Conservation (phyloP, 2,329 filamentous ascomycete species). For the Colletotrichum orchidophilum region DNA sequence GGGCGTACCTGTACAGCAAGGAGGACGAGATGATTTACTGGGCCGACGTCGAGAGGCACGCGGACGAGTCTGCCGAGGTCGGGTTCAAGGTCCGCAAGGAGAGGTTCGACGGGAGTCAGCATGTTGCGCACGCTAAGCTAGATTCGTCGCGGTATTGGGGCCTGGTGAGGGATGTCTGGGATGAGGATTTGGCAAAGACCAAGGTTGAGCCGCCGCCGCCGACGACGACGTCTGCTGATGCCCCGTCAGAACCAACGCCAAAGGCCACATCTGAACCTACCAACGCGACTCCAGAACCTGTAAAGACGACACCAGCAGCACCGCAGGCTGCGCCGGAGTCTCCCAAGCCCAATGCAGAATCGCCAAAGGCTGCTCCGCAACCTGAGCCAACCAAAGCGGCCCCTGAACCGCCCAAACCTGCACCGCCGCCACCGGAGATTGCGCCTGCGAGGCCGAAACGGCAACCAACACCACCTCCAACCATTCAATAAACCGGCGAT, state of each 20-base stretch:
- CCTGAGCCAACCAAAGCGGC: background rate
- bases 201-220: background rate
- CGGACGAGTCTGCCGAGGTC: slow-evolving; percentile 47
- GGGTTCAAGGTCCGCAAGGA: slow-evolving; percentile 56
- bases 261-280: background rate
- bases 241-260: background rate
- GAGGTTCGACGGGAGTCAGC: slow-evolving; percentile 55
- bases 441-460: slow-evolving; percentile 4
- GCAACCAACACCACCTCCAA: slow-evolving; percentile 22
- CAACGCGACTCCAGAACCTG: background rate
- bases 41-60: slow-evolving; percentile 59
- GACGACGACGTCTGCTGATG: background rate
- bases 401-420: background rate
- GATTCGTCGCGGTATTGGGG: slow-evolving; percentile 62
- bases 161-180: slow-evolving; percentile 57
- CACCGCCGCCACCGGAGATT: background rate
- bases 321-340: background rate
- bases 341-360: background rate
- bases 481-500: slow-evolving; percentile 2
- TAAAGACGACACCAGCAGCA: background rate
- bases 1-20: slow-evolving; percentile 63
- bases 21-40: slow-evolving; percentile 58
- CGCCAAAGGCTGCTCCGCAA: background rate
- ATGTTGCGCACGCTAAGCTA: slow-evolving; percentile 59
- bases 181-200: slow-evolving; percentile 35